Base-by-base conservation (phyloP, 495 filamentous ascomycete genomes). In the Penicillium bovifimosum region DNA sequence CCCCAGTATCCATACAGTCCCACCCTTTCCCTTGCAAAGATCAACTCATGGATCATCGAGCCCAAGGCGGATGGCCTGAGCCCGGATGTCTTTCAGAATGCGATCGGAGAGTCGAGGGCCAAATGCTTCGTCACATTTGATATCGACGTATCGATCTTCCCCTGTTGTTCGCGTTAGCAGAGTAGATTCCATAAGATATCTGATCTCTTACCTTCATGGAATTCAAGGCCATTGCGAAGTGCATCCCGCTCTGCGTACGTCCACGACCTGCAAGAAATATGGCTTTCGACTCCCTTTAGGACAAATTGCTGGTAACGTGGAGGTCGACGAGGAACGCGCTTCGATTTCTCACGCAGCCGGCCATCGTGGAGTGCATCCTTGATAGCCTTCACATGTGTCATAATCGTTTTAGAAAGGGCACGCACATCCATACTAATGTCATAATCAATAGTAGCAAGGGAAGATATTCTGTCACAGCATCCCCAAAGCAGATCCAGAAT, bases 401-500 rank as follows among this genome's bases (percentile, higher is more conserved):
- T 9, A 13, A 17, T 5, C 4, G 2, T 26, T 24, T 13, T 41
- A 27, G 29, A 34, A 41, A 24, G 5, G 14, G 48, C 46, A 14
- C 1, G 5, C 14, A 39, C 24, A 9, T 16, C 18, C 20, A 9
- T 4, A 31, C 47, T 27, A 24, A 32, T 29, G 6, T n/a, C 36
- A 14, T 41, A 41, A 17, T 20, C 0, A 29, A 41, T 10, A 7
- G 28, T 10, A 1, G 24, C 26, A 6, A 56, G 36, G 14, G 47
- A 28, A 27, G 20, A 41, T 24, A 59, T 58, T 20, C 51, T 54
- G 2, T 57, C 11, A 26, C 54, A 58, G 10, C 54, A 47, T 5
- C 50, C 14, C 16, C 47, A 49, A 2, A 68, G 44, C 10, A 60
- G 13, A n/a, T 49, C 47, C 39, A 68, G 41, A 2, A 41, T 28